Percentiles rank a stretch among this genome's conserved stretches.
Evolutionary conservation across 805 yeast species (phyloP).

Genomic region (Starmerella khaoyaiensis): DNA sequence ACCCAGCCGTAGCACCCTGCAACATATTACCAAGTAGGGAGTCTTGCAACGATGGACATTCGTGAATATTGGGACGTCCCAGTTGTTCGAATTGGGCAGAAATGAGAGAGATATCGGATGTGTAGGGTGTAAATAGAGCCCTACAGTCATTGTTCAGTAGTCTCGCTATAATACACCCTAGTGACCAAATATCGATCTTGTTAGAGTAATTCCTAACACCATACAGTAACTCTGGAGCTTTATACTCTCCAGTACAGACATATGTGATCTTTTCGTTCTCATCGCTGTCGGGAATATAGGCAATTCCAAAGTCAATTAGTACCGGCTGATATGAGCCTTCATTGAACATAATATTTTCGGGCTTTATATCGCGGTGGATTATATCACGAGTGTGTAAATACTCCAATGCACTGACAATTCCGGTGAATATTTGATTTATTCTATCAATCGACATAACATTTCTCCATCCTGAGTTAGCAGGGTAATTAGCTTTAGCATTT

Average conservation of each 20-base stretch:
- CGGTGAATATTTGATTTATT: slow-evolving; percentile 19
- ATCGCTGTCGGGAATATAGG: slow-evolving; percentile 29
- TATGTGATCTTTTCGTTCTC: slow-evolving; percentile 33
- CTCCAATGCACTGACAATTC: slow-evolving; percentile 21
- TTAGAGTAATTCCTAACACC: slow-evolving; percentile 42
- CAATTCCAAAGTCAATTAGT: slow-evolving; percentile 58
- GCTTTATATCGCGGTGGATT: slow-evolving; percentile 41
- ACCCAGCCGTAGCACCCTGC: not conserved
- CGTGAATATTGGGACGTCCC: slow-evolving; percentile 38
- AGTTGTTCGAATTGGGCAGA: slow-evolving; percentile 40
- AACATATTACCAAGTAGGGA: slow-evolving; percentile 10
- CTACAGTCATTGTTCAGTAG: slow-evolving; percentile 34
- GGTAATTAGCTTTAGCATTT: slow-evolving; percentile 28
- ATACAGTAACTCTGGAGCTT: slow-evolving; percentile 62
- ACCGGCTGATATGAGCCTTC: slow-evolving; percentile 19
- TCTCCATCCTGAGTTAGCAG: slow-evolving; percentile 25
- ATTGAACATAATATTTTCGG: slow-evolving; percentile 56
- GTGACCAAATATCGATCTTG: slow-evolving; percentile 59
- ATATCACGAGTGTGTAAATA: slow-evolving; percentile 25
- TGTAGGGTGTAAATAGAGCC: slow-evolving; percentile 32
- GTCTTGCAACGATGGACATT: slow-evolving; percentile 18
- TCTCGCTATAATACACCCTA: slow-evolving; percentile 49
- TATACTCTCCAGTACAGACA: slow-evolving; percentile 53
- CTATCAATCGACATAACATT: slow-evolving; percentile 32
- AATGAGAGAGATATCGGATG: slow-evolving; percentile 48